These are phyloP conservation scores for Cyathus striatus DNA, from an alignment of 768 basidiomycete genomes.

Conservation along the genomic window DNA sequence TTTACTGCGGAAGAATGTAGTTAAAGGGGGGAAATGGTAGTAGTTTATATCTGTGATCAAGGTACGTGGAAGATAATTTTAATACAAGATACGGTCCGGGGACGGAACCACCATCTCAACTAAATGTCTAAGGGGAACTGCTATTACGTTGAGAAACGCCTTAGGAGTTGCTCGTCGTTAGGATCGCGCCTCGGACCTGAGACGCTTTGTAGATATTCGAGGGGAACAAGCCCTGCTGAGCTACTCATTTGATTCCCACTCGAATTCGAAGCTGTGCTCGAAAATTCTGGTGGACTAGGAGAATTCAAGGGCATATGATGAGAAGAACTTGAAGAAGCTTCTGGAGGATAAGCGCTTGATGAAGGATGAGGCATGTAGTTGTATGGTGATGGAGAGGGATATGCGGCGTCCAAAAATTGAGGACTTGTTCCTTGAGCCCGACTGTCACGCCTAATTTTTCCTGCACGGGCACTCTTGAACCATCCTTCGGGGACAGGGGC, in stretches of 20 bases:
- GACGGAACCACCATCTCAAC: too few relatives aligned
- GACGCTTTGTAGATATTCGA: conserved; percentile 54
- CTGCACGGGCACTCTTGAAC: conserved; percentile 74
- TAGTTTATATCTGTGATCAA: too few relatives aligned
- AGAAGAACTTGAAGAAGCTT: conserved; percentile 15
- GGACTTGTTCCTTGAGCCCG: conserved; percentile 30
- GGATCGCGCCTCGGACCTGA: conserved; percentile 56
- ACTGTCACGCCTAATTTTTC: conserved; percentile 52
- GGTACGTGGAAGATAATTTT: too few relatives aligned
- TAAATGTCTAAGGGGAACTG: too few relatives aligned
- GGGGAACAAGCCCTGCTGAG: conserved; percentile 47
- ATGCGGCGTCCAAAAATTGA: conserved; percentile 21
- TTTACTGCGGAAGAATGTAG: too few relatives aligned
- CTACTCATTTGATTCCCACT: conserved; percentile 15
- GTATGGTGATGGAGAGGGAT: conserved; percentile 17
- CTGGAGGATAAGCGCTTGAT: conserved; percentile 17
- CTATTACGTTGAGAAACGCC: conserved; percentile 42
- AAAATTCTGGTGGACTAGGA: conserved; percentile 23
- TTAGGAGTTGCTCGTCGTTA: conserved; percentile 58
- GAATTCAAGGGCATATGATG: conserved; percentile 20
- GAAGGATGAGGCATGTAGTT: conserved; percentile 12
- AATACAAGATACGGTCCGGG: too few relatives aligned
- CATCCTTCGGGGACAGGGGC: conserved; percentile 68
- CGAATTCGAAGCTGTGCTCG: conserved; percentile 34
- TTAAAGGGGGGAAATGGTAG: too few relatives aligned